Conservation (phyloP, 768 basidiomycete genomes). For the Rhizopogon salebrosus region DNA sequence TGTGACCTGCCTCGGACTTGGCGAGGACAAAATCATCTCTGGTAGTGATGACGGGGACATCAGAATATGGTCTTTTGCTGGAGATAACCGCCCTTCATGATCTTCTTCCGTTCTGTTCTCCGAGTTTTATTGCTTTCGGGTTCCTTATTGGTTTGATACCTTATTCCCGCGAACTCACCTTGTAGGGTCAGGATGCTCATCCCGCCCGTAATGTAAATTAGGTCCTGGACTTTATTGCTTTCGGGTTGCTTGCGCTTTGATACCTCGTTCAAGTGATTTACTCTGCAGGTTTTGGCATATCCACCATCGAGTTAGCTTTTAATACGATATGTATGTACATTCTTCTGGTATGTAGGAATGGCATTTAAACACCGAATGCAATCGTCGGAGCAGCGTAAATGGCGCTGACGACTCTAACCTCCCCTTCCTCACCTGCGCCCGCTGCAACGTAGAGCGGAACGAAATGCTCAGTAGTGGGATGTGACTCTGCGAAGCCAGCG, state of each 20-base stretch:
- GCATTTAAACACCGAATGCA: constrained; percentile 49
- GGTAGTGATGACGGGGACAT: constrained; percentile 91
- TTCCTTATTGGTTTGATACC: background rate
- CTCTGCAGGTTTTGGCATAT: too few relatives aligned
- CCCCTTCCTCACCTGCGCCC: constrained; percentile 60
- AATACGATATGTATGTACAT: background rate
- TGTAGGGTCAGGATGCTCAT: background rate
- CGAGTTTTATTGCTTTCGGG: background rate
- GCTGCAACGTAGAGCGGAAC: constrained; percentile 76
- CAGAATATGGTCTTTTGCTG: constrained; percentile 74
- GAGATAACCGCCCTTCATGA: constrained; percentile 7
- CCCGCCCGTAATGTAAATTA: too few relatives aligned
- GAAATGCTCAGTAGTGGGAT: constrained; percentile 80
- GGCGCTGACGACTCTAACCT: constrained; percentile 42
- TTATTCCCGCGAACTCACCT: background rate
- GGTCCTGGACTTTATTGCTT: too few relatives aligned
- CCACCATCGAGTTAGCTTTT: background rate
- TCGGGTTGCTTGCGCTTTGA: too few relatives aligned
- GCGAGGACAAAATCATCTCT: constrained; percentile 95
- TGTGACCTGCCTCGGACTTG: constrained; percentile 84
- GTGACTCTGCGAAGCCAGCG: constrained; percentile 55
- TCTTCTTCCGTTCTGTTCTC: background rate
- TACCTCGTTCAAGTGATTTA: too few relatives aligned
- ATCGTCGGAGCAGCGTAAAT: constrained; percentile 56
- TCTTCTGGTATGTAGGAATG: too few relatives aligned